Evolutionary conservation across 306 rosid species (phyloP).

Genomic region (Fragaria nilgerrensis): DNA sequence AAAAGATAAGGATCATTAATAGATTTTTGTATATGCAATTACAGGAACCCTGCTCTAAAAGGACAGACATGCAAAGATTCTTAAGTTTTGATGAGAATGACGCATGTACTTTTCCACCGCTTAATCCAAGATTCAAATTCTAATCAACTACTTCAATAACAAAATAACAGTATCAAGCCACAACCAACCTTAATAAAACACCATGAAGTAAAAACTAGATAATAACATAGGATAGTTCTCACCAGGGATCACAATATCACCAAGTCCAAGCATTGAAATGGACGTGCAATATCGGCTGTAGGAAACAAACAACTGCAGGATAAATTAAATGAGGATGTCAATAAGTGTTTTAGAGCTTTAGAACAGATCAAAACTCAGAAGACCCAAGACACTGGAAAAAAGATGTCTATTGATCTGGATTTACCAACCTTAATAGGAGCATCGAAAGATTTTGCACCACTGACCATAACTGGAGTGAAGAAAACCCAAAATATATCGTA

Average conservation of each 20-base stretch:
- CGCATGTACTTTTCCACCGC: neutral
- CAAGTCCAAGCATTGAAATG: conserved; percentile 99
- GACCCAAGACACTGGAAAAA: neutral
- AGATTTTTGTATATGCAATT: neutral
- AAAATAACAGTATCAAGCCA: neutral
- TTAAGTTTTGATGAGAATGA: neutral
- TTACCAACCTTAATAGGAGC: conserved; percentile 93
- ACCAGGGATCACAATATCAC: conserved; percentile 99
- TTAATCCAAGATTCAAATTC: neutral
- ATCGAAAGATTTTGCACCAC: conserved; percentile 98
- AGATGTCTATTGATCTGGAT: conserved; percentile 16
- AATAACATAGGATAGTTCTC: conserved; percentile 28
- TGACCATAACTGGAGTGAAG: conserved; percentile 99
- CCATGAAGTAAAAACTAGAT: neutral
- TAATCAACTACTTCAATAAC: neutral
- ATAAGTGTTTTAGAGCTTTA: conserved; percentile 7
- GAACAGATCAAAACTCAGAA: neutral
- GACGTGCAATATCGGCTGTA: conserved; percentile 76
- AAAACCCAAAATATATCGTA: conserved; percentile 99
- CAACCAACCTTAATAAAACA: neutral
- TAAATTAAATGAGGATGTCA: conserved; percentile 19
- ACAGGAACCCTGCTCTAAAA: neutral
- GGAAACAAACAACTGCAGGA: conserved; percentile 91
- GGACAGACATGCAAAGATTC: neutral
- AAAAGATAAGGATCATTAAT: neutral